These are phyloP conservation scores for Suillus fuscotomentosus DNA, from an alignment of 768 basidiomycete species.

Conservation along the genomic window DNA sequence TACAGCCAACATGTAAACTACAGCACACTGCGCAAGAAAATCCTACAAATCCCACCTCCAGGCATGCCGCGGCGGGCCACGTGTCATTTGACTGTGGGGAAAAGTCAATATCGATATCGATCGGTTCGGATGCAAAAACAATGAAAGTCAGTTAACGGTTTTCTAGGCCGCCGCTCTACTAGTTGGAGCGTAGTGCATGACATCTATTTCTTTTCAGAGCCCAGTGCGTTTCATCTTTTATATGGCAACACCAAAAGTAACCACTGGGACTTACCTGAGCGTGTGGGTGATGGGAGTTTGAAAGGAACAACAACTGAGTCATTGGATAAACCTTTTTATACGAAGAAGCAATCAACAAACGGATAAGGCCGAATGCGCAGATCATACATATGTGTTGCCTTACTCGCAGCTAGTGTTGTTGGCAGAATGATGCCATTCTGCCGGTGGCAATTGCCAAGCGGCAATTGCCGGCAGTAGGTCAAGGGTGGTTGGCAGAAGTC, in stretches of 20 bases:
- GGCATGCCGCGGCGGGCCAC: background rate
- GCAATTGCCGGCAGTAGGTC: too few species aligned
- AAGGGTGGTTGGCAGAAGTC: too few species aligned
- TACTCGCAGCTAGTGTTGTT: too few species aligned
- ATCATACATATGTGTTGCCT: conserved; percentile 13
- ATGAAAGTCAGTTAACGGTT: conserved; percentile 50
- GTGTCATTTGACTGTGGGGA: background rate
- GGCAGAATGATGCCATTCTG: too few species aligned
- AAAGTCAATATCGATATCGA: conserved; percentile 15
- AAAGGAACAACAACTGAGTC: background rate
- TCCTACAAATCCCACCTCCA: too few species aligned
- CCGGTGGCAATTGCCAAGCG: too few species aligned
- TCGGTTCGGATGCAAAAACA: background rate
- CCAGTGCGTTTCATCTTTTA: conserved; percentile 59
- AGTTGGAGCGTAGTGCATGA: conserved; percentile 48
- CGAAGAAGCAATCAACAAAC: conserved; percentile 3
- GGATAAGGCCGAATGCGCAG: conserved; percentile 11
- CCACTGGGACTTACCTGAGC: background rate
- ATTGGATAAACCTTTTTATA: conserved; percentile 3
- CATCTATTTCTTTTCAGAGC: conserved; percentile 52
- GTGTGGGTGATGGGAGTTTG: background rate
- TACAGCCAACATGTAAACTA: too few species aligned
- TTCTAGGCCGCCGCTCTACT: conserved; percentile 60
- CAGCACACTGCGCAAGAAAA: too few species aligned
- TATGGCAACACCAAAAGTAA: background rate